phyloP scores from a whole-genome alignment of 345 rosid genomes.

The Iberis pinnata region DNA sequence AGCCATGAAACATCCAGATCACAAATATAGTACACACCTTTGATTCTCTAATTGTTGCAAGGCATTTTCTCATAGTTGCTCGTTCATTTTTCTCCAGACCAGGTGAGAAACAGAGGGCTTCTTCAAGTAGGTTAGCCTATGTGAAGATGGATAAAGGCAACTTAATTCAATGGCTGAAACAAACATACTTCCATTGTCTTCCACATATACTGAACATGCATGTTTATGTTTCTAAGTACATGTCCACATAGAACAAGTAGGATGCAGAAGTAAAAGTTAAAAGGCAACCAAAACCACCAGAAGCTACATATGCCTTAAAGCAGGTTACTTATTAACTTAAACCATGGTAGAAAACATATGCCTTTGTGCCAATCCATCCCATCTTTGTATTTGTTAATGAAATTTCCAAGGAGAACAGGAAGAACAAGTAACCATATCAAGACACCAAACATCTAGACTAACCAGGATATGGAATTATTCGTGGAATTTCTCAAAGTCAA shows the following conservation, averaged over 20 bases:
- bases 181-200: neutral
- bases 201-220: constrained; percentile 8
- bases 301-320: constrained; percentile 1
- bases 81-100: constrained; percentile 41
- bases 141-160: constrained; percentile 15
- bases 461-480: constrained; percentile 5
- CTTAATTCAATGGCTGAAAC: constrained; percentile 7
- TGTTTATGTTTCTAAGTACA: constrained; percentile 2
- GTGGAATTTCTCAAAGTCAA: constrained; percentile 1
- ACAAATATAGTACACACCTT: constrained; percentile 42
- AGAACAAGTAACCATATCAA: constrained; percentile 1
- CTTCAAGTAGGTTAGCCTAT: constrained; percentile 80
- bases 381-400: neutral
- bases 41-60: constrained; percentile 64
- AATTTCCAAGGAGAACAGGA: no score
- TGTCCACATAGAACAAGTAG: neutral
- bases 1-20: constrained; percentile 21
- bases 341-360: neutral
- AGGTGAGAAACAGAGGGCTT: constrained; percentile 51
- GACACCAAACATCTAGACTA: constrained; percentile 14
- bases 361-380: neutral
- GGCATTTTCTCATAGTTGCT: constrained; percentile 45
- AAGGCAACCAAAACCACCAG: constrained; percentile 1
- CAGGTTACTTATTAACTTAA: neutral
- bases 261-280: constrained; percentile 4